These are phyloP conservation scores for Hypomontagnella monticulosa DNA, from an alignment of 495 filamentous ascomycete genomes.

Conservation along the genomic window DNA sequence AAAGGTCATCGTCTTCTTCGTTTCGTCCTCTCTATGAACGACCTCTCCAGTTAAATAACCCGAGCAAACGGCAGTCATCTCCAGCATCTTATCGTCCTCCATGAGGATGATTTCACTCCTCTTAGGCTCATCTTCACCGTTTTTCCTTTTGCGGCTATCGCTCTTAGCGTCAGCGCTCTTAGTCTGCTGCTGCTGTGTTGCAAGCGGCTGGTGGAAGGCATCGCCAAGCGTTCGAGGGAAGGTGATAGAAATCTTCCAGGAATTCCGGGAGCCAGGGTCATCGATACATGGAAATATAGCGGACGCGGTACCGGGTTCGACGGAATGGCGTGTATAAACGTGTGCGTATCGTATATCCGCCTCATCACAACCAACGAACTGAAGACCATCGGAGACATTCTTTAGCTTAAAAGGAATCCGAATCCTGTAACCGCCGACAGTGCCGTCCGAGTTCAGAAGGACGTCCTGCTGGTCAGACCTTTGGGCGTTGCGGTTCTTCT, in stretches of 20 bases:
- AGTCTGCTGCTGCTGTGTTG: slow-evolving; percentile 38
- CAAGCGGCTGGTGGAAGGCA: slow-evolving; percentile 65
- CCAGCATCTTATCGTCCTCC: slow-evolving; percentile 84
- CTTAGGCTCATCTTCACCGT: slow-evolving; percentile 45
- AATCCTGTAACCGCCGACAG: slow-evolving; percentile 52
- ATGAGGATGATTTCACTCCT: slow-evolving; percentile 54
- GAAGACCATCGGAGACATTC: slow-evolving; percentile 81
- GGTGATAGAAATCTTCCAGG: slow-evolving; percentile 88
- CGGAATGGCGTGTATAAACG: slow-evolving; percentile 84
- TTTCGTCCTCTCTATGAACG: slow-evolving; percentile 74
- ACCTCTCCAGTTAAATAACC: slow-evolving; percentile 87
- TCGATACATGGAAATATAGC: slow-evolving; percentile 94
- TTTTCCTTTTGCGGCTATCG: slow-evolving; percentile 48
- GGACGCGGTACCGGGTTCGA: slow-evolving; percentile 79
- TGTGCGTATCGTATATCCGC: slow-evolving; percentile 87
- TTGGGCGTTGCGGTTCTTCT: slow-evolving; percentile 47
- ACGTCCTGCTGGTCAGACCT: slow-evolving; percentile 45
- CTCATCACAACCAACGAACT: slow-evolving; percentile 85
- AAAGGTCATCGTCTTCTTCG: slow-evolving; percentile 86
- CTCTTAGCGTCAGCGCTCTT: slow-evolving; percentile 12
- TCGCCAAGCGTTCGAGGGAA: slow-evolving; percentile 86
- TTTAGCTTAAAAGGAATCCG: slow-evolving; percentile 79
- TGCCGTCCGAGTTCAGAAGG: slow-evolving; percentile 41
- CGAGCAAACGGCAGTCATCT: slow-evolving; percentile 89
- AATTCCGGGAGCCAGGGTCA: slow-evolving; percentile 77